Conservation (phyloP, 805 yeast species). For the Candida quercuum region DNA sequence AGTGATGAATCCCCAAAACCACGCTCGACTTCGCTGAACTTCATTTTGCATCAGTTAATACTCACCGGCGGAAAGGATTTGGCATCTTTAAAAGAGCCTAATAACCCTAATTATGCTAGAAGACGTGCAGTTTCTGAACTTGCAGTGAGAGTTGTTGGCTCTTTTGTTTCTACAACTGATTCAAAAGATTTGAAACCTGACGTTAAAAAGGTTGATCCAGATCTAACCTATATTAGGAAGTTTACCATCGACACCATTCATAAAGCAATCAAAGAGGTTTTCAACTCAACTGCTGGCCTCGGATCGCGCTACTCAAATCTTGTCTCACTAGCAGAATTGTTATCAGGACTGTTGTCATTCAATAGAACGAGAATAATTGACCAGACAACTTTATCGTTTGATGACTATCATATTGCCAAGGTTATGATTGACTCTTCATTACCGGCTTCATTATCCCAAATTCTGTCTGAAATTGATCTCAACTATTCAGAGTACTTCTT, state of each 20-base stretch:
- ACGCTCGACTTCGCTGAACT: conserved; percentile 69
- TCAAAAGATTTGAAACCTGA: conserved; percentile 27
- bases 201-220: conserved; percentile 54
- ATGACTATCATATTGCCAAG: conserved; percentile 58
- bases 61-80: background rate
- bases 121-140: conserved; percentile 52
- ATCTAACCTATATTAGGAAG: conserved; percentile 66
- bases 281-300: conserved; percentile 29
- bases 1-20: conserved; percentile 47
- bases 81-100: background rate
- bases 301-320: conserved; percentile 49
- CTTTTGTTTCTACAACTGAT: conserved; percentile 56
- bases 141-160: conserved; percentile 55
- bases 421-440: conserved; percentile 65
- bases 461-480: conserved; percentile 64
- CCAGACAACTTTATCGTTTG: conserved; percentile 41
- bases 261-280: conserved; percentile 54
- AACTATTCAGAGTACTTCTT: conserved; percentile 64
- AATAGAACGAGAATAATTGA: conserved; percentile 16
- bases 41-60: conserved; percentile 69
- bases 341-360: conserved; percentile 22
- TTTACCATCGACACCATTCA: conserved; percentile 65
- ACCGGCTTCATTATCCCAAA: conserved; percentile 49
- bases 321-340: conserved; percentile 28
- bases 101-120: conserved; percentile 41